These are phyloP conservation scores for Pyrenula aspistea DNA, from an alignment of 495 filamentous ascomycete species.

Conservation along the genomic window DNA sequence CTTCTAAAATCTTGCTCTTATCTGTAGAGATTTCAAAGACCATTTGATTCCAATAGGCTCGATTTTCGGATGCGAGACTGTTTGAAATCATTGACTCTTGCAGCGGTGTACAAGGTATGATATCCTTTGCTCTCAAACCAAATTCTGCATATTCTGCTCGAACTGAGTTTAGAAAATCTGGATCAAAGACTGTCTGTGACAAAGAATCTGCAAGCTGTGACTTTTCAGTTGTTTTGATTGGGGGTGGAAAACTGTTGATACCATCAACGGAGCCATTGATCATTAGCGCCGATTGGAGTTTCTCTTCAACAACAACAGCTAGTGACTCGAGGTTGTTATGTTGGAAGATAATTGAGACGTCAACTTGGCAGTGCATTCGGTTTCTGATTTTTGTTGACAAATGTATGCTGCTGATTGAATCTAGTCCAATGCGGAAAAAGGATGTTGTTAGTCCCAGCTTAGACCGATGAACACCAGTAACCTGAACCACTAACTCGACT, in stretches of 20 bases:
- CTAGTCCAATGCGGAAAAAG: conserved; percentile 57
- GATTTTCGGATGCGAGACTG: conserved; percentile 19
- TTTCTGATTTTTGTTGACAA: conserved; percentile 40
- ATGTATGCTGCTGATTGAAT: conserved; percentile 70
- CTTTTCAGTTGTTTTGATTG: background rate
- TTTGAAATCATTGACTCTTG: conserved; percentile 70
- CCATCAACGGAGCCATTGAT: background rate
- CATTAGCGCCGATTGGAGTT: background rate
- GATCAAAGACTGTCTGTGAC: conserved; percentile 15
- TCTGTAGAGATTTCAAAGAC: conserved; percentile 33
- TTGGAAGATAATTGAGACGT: conserved; percentile 52
- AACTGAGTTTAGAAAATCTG: conserved; percentile 19
- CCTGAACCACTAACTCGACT: conserved; percentile 35
- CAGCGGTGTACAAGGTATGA: conserved; percentile 69
- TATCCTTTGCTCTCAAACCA: conserved; percentile 28
- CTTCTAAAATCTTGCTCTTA: conserved; percentile 20
- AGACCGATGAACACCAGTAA: conserved; percentile 29
- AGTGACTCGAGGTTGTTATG: conserved; percentile 48
- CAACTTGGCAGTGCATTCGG: conserved; percentile 26
- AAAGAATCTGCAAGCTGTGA: background rate
- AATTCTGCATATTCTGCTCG: conserved; percentile 14
- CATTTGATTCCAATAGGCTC: conserved; percentile 44
- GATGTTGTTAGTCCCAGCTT: conserved; percentile 35
- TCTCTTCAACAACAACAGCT: conserved; percentile 12
- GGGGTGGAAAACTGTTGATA: background rate